Evolutionary conservation across 1,284 basidiomycete species (phyloP).

Genomic region (Laetiporus sulphureus): DNA sequence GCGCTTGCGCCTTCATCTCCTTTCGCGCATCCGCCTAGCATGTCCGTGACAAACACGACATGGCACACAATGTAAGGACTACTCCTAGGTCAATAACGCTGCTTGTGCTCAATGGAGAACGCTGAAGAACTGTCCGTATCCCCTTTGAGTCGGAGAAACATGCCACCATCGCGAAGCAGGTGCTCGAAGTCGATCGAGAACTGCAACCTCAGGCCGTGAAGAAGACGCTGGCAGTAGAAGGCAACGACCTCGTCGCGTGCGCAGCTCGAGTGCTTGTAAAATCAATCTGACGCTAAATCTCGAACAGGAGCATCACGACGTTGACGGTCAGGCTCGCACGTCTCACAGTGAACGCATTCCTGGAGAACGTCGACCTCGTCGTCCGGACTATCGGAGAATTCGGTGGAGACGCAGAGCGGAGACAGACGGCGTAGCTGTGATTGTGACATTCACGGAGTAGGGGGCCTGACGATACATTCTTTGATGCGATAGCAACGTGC

Average conservation of each 20-base stretch:
- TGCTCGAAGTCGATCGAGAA: constrained; percentile 81
- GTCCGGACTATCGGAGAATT: constrained; percentile 79
- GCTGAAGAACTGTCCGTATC: constrained; percentile 60
- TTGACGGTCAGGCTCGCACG: constrained; percentile 80
- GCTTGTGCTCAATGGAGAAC: too few relatives aligned
- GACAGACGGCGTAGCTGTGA: constrained; percentile 7
- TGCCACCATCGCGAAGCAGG: constrained; percentile 71
- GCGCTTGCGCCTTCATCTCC: too few relatives aligned
- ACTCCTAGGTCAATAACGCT: too few relatives aligned
- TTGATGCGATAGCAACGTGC: constrained; percentile 5
- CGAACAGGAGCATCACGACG: constrained; percentile 60
- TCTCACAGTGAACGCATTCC: constrained; percentile 75
- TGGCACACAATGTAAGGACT: constrained; percentile 5
- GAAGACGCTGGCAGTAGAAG: constrained; percentile 60
- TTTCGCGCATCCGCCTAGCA: too few relatives aligned
- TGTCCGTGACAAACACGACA: not conserved
- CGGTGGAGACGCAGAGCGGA: constrained; percentile 46
- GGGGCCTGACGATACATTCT: constrained; percentile 14
- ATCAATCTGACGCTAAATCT: constrained; percentile 5
- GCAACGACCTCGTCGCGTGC: constrained; percentile 65
- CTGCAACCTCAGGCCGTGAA: constrained; percentile 75
- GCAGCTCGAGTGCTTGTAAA: constrained; percentile 13
- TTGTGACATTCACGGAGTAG: constrained; percentile 7
- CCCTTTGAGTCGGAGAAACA: constrained; percentile 72
- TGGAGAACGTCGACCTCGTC: constrained; percentile 83